Base-by-base conservation (phyloP, 2,329 filamentous ascomycete species). In the Paramyrothecium roridum region DNA sequence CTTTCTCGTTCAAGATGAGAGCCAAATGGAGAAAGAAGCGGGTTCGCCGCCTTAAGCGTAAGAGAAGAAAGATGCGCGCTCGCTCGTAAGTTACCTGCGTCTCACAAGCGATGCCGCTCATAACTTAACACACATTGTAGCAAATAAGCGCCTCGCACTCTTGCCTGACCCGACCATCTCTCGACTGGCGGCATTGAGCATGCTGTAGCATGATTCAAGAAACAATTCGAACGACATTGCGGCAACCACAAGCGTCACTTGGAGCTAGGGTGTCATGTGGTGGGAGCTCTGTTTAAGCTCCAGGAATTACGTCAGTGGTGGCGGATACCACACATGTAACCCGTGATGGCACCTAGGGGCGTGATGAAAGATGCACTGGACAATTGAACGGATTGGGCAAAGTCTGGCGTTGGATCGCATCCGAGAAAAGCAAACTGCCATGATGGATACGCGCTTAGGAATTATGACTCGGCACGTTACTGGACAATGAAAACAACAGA, bases 11-110 rank as follows among this genome's bases (percentile, higher is more conserved):
- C 81, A 86, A 80, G 80, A 86, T 87, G 84, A 83, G 93, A 95
- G 93, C 92, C 77, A 98, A 98, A 86, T 98, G 95, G 95, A 95
- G 93, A 86, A 99, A 99, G 90, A 99, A 99, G 93, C 87, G 95
- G 79, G 93, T 96, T 82, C 87, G 95, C 74, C 89, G 95, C 81
- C 91, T 99, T 80, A 98, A 98, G 90, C 89, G 93, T 78, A 99
- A 99, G 93, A 92, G 95, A 84, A 96, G 95, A 92, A 99, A 99
- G 93, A 96, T 95, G 83, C 88, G 95, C 79, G 95, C 93, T 73
- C 84, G 95, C 83, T 93, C 88, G 95, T 98, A 85, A 86, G 92
- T 82, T 50, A 21, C 17, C 26, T 37, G 47, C 21, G 34, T 20
- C 22, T 21, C 13, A 20, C 2, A 16, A 12, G 12, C 17, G 12